These are phyloP conservation scores for Skeletonema menzelii DNA, from an alignment of 108 stramenopile genomes.

Conservation along the genomic window DNA sequence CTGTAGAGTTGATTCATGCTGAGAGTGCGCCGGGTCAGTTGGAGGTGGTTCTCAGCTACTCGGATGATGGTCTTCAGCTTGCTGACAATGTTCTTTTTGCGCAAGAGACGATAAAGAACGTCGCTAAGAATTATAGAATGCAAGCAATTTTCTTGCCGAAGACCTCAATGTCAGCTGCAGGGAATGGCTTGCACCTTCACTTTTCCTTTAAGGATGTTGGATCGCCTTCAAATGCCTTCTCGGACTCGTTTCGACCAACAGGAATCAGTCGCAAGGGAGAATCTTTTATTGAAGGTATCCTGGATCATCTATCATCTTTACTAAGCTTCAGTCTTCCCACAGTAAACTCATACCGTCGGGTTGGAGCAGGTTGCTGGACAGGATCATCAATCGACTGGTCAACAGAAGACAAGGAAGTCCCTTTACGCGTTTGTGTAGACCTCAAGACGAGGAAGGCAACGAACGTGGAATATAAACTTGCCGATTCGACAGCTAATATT, in stretches of 20 bases:
- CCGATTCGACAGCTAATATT: conserved; percentile 69
- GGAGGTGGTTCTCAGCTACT: conserved; percentile 72
- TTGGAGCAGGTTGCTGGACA: conserved; percentile 86
- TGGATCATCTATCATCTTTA: conserved; percentile 65
- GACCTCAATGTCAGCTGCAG: conserved; percentile 56
- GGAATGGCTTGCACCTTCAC: conserved; percentile 82
- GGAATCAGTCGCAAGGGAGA: conserved; percentile 47
- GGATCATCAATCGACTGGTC: conserved; percentile 69
- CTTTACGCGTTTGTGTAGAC: conserved; percentile 67
- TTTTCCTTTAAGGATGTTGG: conserved; percentile 56
- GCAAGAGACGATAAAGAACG: conserved; percentile 66
- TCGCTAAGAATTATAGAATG: conserved; percentile 52
- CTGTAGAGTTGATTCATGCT: conserved; percentile 68
- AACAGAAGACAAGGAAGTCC: conserved; percentile 77
- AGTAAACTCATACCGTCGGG: conserved; percentile 68
- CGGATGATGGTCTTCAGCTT: conserved; percentile 54
- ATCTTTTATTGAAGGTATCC: conserved; percentile 79
- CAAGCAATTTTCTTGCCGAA: conserved; percentile 80
- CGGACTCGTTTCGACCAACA: conserved; percentile 11
- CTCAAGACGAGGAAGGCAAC: conserved; percentile 43
- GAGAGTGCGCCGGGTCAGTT: conserved; percentile 82
- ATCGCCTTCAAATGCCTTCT: conserved; percentile 40
- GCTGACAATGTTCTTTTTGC: conserved; percentile 71
- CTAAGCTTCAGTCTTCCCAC: conserved; percentile 73
- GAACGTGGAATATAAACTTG: conserved; percentile 77